Base-by-base conservation (phyloP, 148 eudicot genomes). In the Fagopyrum tataricum region DNA sequence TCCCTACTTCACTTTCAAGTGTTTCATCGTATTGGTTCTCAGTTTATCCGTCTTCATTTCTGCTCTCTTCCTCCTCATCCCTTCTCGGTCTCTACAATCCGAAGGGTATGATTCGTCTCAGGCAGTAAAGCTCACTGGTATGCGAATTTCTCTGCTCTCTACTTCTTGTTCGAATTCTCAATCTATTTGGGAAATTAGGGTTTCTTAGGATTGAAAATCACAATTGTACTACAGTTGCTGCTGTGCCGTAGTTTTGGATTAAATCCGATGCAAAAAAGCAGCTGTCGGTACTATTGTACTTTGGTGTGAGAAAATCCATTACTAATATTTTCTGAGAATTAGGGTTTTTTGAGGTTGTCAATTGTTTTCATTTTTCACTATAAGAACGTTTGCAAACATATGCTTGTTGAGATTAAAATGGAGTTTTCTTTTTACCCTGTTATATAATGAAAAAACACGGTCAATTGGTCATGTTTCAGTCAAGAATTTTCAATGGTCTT, bases 1-100 rank as follows among this genome's bases (percentile, higher is more conserved):
- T 4, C 8, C 7, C 3, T 64, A 39, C 69, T 39, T 64, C 44
- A 64, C 41, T 37, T 64, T 64, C 69, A 64, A 64, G 69, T 64
- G 69, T 64, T 31, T 64, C 43, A 18, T 64, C 4, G 69, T 64
- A 31, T 64, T 64, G 69, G 37, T 64, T 15, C 69, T 64, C 20
- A 64, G 69, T 64, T 37, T 64, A 12, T 37, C 69, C 41, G 43
- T 64, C 17, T 64, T 64, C 69, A 37, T 64, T 43, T 64, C 69
- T 15, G 69, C 69, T 18, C 20, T 64, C 42, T 64, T 64, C 26
- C 39, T 15, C 43, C 13, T 64, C 39, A 15, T 64, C 20, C 69
- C 69, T 64, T 64, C 44, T 39, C 44, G 44, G 1, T 64, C 69
- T 37, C 44, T 39, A 17, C 18, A 64, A 13, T 64, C 69, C 39